phyloP scores from a whole-genome alignment of 805 yeast species.

The Candida ficus region DNA sequence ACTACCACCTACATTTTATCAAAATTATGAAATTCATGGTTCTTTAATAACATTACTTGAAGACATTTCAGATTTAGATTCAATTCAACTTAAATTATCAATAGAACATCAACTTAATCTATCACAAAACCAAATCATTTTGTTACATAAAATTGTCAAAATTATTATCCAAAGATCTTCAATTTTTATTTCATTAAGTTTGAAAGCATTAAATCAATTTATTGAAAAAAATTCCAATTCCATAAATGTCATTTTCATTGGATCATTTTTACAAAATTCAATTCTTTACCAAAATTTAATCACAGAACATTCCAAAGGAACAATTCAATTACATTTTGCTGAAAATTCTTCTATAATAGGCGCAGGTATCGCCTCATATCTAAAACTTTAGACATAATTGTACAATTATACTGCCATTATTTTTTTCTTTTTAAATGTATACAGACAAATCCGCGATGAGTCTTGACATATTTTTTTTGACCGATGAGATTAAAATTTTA shows the following conservation, averaged over 20 bases:
- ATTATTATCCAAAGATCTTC: constrained; percentile 36
- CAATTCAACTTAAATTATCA: neutral
- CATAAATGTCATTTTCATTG: constrained; percentile 42
- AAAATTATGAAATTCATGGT: constrained; percentile 11
- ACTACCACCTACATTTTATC: constrained; percentile 1
- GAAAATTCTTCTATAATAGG: constrained; percentile 47
- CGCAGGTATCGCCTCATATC: constrained; percentile 45
- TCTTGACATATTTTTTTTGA: neutral
- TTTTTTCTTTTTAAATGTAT: no score
- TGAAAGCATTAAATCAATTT: constrained; percentile 12
- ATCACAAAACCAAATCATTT: constrained; percentile 16
- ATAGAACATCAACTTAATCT: neutral
- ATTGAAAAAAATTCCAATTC: neutral
- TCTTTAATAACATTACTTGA: constrained; percentile 8
- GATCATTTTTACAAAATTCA: constrained; percentile 46
- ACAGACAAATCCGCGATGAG: no score
- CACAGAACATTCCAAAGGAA: constrained; percentile 24
- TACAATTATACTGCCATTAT: neutral
- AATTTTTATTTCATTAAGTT: constrained; percentile 5
- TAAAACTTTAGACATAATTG: neutral
- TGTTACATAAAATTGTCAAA: constrained; percentile 30
- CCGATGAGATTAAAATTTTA: neutral
- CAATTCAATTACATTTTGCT: constrained; percentile 33
- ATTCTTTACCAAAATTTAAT: constrained; percentile 26
- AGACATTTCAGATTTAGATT: neutral